Conservation (phyloP, 1,284 basidiomycete genomes). For the Fomitopsis betulina region DNA sequence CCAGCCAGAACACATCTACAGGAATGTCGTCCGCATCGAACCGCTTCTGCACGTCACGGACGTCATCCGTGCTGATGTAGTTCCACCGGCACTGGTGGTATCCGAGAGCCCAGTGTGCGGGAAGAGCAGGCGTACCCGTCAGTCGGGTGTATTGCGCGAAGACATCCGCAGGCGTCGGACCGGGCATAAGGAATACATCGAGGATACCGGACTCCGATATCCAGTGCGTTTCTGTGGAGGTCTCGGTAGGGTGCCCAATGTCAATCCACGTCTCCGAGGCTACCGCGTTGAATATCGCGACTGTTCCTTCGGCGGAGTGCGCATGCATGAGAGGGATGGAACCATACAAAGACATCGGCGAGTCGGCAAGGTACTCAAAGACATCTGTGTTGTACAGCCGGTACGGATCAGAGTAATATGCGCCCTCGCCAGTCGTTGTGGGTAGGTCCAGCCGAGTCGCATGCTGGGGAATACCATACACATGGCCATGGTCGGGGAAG, state of each 20-base stretch:
- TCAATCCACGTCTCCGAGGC: slow-evolving; percentile 97
- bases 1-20: slow-evolving; percentile 97
- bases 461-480: slow-evolving; percentile 97
- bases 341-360: slow-evolving; percentile 89
- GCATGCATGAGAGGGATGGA: slow-evolving; percentile 93
- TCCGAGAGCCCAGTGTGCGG: slow-evolving; percentile 87
- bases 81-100: slow-evolving; percentile 99
- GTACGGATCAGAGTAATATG: slow-evolving; percentile 86
- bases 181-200: slow-evolving; percentile 91
- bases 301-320: slow-evolving; percentile 80
- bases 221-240: slow-evolving; percentile 88
- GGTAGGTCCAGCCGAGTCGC: slow-evolving; percentile 89
- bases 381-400: slow-evolving; percentile 96
- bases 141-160: slow-evolving; percentile 85
- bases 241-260: slow-evolving; percentile 60
- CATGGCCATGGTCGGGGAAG: slow-evolving; percentile 86
- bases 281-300: slow-evolving; percentile 89
- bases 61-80: slow-evolving; percentile 88
- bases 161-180: slow-evolving; percentile 76
- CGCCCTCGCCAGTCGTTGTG: slow-evolving; percentile 68
- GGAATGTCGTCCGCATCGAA: slow-evolving; percentile 96
- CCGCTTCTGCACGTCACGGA: slow-evolving; percentile 80
- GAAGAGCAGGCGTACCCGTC: slow-evolving; percentile 84
- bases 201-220: slow-evolving; percentile 96
- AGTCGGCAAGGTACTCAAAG: slow-evolving; percentile 93